Evolutionary conservation across 1,284 basidiomycete species (phyloP).

Genomic region (Psilocybe mexicana): DNA sequence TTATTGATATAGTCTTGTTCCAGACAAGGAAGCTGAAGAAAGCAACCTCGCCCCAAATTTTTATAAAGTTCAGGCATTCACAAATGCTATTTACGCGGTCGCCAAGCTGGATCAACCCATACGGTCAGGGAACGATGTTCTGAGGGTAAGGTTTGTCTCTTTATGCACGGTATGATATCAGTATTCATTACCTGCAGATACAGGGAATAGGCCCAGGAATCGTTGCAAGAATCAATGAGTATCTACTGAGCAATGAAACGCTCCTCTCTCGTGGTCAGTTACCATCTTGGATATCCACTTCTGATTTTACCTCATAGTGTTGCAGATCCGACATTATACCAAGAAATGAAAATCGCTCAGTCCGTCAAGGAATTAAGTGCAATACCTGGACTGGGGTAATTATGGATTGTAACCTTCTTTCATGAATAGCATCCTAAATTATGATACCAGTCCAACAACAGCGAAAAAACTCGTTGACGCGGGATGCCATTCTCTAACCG

Average conservation of each 20-base stretch:
- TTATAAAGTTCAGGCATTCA: slow-evolving; percentile 53
- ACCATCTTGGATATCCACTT: neutral
- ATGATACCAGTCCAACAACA: slow-evolving; percentile 24
- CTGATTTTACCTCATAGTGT: neutral
- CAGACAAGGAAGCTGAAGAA: slow-evolving; percentile 48
- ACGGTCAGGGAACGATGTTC: slow-evolving; percentile 41
- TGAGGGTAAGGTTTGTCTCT: slow-evolving; percentile 28
- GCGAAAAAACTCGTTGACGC: slow-evolving; percentile 46
- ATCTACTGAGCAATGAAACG: slow-evolving; percentile 16
- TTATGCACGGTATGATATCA: neutral
- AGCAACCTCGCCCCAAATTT: slow-evolving; percentile 36
- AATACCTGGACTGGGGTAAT: slow-evolving; percentile 29
- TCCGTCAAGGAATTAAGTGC: slow-evolving; percentile 22
- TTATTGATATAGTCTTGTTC: slow-evolving; percentile 4
- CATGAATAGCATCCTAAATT: neutral
- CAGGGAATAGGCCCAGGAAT: slow-evolving; percentile 24
- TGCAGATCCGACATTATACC: slow-evolving; percentile 16
- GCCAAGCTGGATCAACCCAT: slow-evolving; percentile 40
- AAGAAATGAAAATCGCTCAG: slow-evolving; percentile 19
- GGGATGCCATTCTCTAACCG: slow-evolving; percentile 47
- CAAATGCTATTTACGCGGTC: slow-evolving; percentile 45
- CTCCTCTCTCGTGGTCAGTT: slow-evolving; percentile 13
- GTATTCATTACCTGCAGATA: slow-evolving; percentile 11
- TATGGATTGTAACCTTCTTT: neutral
- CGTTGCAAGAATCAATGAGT: slow-evolving; percentile 24